Conservation (phyloP, 306 rosid species). For the Herpetospermum pedunculosum region DNA sequence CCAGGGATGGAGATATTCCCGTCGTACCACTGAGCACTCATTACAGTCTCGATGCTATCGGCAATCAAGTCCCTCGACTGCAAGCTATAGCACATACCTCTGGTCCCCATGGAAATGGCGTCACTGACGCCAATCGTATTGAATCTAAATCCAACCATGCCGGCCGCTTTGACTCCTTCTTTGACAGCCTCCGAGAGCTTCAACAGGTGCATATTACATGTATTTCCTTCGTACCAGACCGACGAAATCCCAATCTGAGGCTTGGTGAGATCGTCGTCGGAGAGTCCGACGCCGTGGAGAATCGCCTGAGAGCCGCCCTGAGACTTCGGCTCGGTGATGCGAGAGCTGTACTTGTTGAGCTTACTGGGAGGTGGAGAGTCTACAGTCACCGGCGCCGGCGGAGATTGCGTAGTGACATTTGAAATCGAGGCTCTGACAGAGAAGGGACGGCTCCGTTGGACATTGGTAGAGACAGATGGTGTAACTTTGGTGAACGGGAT, state of each 20-base stretch:
- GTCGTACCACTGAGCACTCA: conserved; percentile 98
- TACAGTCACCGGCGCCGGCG: conserved; percentile 12
- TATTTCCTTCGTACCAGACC: conserved; percentile 92
- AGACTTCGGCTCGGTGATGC: conserved; percentile 72
- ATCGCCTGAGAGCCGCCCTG: conserved; percentile 90
- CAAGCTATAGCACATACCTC: conserved; percentile 89
- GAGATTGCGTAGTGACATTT: conserved; percentile 1
- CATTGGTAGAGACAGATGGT: background rate
- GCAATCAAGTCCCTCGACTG: conserved; percentile 95
- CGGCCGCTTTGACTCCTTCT: conserved; percentile 51
- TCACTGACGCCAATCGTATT: conserved; percentile 94
- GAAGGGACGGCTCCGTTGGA: background rate
- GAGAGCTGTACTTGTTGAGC: conserved; percentile 71
- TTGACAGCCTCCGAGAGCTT: conserved; percentile 65
- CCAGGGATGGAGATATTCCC: conserved; percentile 92
- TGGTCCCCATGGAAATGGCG: conserved; percentile 90
- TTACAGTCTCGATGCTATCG: conserved; percentile 87
- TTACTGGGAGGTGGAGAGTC: conserved; percentile 25
- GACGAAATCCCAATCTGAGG: conserved; percentile 81
- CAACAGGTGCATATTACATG: conserved; percentile 83
- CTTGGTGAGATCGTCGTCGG: conserved; percentile 58
- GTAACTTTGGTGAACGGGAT: background rate
- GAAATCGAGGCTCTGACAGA: conserved; percentile 21
- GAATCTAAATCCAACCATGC: conserved; percentile 79
- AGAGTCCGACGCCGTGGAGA: conserved; percentile 77